Conservation (phyloP, 176 grass and related monocot genomes). For the Puccinellia tenuiflora region DNA sequence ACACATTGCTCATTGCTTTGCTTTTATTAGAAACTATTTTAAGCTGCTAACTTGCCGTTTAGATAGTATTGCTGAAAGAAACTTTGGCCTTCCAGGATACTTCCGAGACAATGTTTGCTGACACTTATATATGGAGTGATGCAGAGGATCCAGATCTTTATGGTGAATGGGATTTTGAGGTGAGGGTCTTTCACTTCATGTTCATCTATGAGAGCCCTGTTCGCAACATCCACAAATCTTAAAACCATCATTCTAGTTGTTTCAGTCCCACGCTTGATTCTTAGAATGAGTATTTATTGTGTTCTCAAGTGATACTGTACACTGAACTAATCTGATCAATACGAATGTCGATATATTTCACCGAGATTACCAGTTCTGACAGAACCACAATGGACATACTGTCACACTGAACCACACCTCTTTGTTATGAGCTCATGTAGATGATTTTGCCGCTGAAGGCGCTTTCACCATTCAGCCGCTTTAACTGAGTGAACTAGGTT, state of each 20-base stretch:
- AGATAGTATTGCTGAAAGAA: slow-evolving; percentile 12
- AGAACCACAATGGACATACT: neutral
- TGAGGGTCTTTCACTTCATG: slow-evolving; percentile 19
- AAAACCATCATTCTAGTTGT: neutral
- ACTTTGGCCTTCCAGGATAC: slow-evolving; percentile 40
- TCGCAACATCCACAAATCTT: neutral
- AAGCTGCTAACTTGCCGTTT: neutral
- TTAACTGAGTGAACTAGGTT: too few relatives aligned
- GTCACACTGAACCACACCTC: neutral
- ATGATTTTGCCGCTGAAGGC: neutral
- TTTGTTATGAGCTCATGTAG: neutral
- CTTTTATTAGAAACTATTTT: neutral
- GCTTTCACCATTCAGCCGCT: too few relatives aligned
- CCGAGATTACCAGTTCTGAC: neutral
- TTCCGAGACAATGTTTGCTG: slow-evolving; percentile 54
- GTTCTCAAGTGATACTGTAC: neutral
- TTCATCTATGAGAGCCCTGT: neutral
- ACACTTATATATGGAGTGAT: slow-evolving; percentile 76
- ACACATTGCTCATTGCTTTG: neutral
- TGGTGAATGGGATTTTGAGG: slow-evolving; percentile 97
- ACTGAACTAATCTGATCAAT: neutral
- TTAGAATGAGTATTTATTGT: neutral
- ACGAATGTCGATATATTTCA: neutral
- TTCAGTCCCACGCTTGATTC: neutral
- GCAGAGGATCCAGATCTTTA: slow-evolving; percentile 69